Evolutionary conservation across 2,329 filamentous ascomycete genomes (phyloP).

Genomic region (Mycosphaerella sp.): DNA sequence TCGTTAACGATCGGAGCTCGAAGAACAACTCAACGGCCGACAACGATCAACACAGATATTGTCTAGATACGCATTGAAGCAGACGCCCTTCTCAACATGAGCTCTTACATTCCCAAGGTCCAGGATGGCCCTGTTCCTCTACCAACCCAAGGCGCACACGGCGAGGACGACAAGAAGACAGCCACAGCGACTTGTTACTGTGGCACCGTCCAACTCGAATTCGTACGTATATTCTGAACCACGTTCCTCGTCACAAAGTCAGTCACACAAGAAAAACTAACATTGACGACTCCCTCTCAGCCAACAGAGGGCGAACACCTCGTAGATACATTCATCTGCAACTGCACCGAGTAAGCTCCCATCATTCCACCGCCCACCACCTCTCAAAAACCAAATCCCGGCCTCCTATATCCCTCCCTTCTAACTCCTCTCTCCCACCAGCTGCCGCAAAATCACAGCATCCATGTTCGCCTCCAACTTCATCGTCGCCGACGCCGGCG

Average conservation of each 20-base stretch:
- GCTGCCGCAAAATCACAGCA: slow-evolving; percentile 52
- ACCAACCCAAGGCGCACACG: slow-evolving; percentile 17
- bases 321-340: slow-evolving; percentile 50
- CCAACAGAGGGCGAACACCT: slow-evolving; percentile 44
- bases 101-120: not conserved
- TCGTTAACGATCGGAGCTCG: no score
- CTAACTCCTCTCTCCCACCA: not conserved
- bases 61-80: not conserved
- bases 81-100: not conserved
- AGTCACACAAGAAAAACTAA: no score
- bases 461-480: slow-evolving; percentile 60
- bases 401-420: not conserved
- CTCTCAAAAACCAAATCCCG: not conserved
- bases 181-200: slow-evolving; percentile 57
- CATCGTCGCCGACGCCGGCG: slow-evolving; percentile 41
- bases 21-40: no score
- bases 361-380: not conserved
- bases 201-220: slow-evolving; percentile 49
- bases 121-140: slow-evolving; percentile 5
- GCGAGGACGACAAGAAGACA: slow-evolving; percentile 13
- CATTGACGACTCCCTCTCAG: slow-evolving; percentile 20
- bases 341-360: slow-evolving; percentile 41
- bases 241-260: no score
- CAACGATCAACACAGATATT: not conserved
- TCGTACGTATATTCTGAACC: slow-evolving; percentile 40